Base-by-base conservation (phyloP, 192 early-diverging fungal genomes). In the Umbelopsis sp. region DNA sequence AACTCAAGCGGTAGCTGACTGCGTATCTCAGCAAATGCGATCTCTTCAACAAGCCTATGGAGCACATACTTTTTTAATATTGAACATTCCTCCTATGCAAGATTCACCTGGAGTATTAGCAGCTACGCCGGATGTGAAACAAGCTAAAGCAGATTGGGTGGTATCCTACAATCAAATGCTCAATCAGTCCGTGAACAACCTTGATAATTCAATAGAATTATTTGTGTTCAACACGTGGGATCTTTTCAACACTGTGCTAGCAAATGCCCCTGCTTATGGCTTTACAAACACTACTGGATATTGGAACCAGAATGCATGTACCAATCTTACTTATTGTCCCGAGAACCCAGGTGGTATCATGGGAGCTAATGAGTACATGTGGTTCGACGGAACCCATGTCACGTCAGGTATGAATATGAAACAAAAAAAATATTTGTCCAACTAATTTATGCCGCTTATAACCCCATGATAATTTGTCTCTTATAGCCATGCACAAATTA, bases 331-430 rank as follows among this genome's bases (percentile, higher is more conserved):
- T 7, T 61, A 48, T 9, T 79, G 78, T 49, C 45, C 58, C 27
- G 65, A 50, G 16, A 45, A 73, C 10, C 3, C 35, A 5, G 27
- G 37, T 13, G 76, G 74, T 33, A 44, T 41, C 20, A 22, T 46
- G 8, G 13, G 49, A 8, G 58, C 61, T 4, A 53, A 73, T 41
- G 51, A 68, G 22, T 80, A 64, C 64, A 27, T 80, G 18, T 80
- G 78, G 78, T 80, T 71, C 64, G 78, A 80, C 46, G 45, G 53
- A 13, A 68, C 72, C n/a, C 74, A 80, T 70, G 48, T 76, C 4
- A 80, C 78, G 33, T 72, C 66, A 70, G 71, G 73, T 72, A 71
- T 66, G 49, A 30, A 25, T 15, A 49, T 30, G 21, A 37, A 25
- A 27, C 12, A 23, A n/a, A n/a, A n/a, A 65, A 44, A 18, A n/a